Evolutionary conservation across 192 early-diverging fungal genomes (phyloP), one percentile per base, ranked within the genome.

Genomic region (Coemansia sp.): DNA sequence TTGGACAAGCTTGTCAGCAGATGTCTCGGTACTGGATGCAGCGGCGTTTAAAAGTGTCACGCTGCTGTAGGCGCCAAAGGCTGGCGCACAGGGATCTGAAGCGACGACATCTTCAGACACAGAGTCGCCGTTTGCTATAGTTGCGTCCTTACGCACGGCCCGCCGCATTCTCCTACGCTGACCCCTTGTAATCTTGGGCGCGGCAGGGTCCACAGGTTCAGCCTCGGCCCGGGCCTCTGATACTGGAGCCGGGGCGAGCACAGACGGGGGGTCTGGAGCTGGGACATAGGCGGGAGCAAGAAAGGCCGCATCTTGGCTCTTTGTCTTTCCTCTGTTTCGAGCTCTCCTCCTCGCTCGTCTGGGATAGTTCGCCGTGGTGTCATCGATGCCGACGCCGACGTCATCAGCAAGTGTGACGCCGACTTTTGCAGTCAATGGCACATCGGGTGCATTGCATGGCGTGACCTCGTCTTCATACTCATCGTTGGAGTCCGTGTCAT

Each of bases 391-490:
- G 29, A 32, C 3, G 7, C 29, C 29, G 3, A 7, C 29, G 29
- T 32, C 42, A 43, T 43, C 42, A 3, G 42, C 8, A 17, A 43
- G 19, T 3, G 2, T 21, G 19, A 19, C 42, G 17, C 21, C 8
- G 42, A 24, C 46, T 11, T 19, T 26, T 24, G 7, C 46, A 50
- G 46, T 7, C 14, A 24, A 27, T 14, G 46, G 46, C 12, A 26
- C 26, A 17, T 27, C 24, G 4, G 46, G 26, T 4, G 14, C 38
- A 12, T 40, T 15, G 38, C 38, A 15, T 40, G 38, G 14, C 38
- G 38, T 12, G 38, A 40, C 26, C 7, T 27, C 60, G 22, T 62
- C 53, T 21, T 68, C 58, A 42, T 43, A 68, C 29, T 50, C 40
- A 9, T 33, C 41, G 26, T 55, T 41, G 14, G 38, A 41, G n/a